Percentiles rank a stretch among this genome's conserved stretches.
phyloP scores from a whole-genome alignment of 345 rosid genomes.

The Salix exigua region DNA sequence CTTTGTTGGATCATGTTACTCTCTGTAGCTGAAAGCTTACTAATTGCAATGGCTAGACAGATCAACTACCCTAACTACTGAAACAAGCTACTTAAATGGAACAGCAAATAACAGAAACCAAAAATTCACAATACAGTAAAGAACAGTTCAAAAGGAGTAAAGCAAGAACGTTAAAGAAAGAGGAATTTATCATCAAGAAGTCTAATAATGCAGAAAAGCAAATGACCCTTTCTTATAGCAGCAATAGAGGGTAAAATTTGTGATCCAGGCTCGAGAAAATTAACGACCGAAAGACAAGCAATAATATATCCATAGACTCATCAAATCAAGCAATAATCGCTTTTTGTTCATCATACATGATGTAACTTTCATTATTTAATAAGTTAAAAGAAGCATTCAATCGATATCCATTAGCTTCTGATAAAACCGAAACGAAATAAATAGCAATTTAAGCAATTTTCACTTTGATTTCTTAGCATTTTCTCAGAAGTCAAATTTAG shows the following conservation, averaged over 20 bases:
- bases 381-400: neutral
- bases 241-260: neutral
- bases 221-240: neutral
- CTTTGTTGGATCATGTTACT: no score
- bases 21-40: no score
- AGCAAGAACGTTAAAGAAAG: neutral
- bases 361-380: no score
- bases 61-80: no score
- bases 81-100: neutral
- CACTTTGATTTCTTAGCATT: neutral
- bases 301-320: neutral
- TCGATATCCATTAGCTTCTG: neutral
- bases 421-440: neutral
- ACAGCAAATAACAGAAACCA: neutral
- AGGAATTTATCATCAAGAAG: neutral
- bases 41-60: no score
- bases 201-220: neutral
- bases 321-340: neutral
- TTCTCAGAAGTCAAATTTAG: conserved; percentile 8
- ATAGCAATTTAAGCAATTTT: neutral
- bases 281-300: neutral
- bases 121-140: neutral
- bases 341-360: neutral
- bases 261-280: neutral
- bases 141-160: neutral